A percentile compares a stretch with the other conserved stretches of the same genome.
Evolutionary conservation across 2,329 filamentous ascomycete genomes (phyloP).

Genomic region (Arthrobotrys megalospora): DNA sequence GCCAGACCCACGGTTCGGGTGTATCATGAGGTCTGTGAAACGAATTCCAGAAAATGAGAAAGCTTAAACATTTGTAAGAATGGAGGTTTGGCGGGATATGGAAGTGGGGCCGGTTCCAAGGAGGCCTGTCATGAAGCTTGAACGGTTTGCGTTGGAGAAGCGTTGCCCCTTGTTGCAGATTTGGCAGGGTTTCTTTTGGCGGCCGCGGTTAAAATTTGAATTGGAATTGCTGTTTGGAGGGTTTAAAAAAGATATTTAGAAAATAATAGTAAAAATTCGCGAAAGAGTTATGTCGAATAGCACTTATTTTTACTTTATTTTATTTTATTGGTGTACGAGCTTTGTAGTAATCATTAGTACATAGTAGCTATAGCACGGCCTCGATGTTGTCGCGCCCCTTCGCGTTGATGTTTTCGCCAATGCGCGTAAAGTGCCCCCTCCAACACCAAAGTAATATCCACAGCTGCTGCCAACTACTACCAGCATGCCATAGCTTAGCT

Average conservation of each 20-base stretch:
- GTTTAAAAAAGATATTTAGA: background rate
- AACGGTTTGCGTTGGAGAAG: constrained; percentile 48
- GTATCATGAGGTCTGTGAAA: constrained; percentile 21
- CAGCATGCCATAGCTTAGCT: constrained; percentile 5
- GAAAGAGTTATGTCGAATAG: background rate
- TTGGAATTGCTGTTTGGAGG: background rate
- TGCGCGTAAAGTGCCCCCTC: constrained; percentile 40
- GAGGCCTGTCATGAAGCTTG: constrained; percentile 29
- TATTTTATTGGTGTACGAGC: background rate
- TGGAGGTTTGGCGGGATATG: background rate
- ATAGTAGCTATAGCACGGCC: no score
- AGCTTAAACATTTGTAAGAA: constrained; percentile 8
- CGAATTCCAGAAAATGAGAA: constrained; percentile 16
- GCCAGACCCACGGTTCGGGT: constrained; percentile 11
- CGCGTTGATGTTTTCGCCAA: constrained; percentile 41
- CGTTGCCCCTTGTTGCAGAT: constrained; percentile 52
- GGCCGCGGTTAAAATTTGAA: constrained; percentile 31
- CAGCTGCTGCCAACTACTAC: background rate
- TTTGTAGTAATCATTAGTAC: no score
- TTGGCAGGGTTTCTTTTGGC: constrained; percentile 11
- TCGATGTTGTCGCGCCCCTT: background rate
- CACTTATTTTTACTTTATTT: background rate
- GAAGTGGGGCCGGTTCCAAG: constrained; percentile 50
- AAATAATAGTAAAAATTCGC: background rate
- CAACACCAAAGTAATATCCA: constrained; percentile 5